phyloP scores from a whole-genome alignment of 495 filamentous ascomycete genomes.

The Zalerion maritima region DNA sequence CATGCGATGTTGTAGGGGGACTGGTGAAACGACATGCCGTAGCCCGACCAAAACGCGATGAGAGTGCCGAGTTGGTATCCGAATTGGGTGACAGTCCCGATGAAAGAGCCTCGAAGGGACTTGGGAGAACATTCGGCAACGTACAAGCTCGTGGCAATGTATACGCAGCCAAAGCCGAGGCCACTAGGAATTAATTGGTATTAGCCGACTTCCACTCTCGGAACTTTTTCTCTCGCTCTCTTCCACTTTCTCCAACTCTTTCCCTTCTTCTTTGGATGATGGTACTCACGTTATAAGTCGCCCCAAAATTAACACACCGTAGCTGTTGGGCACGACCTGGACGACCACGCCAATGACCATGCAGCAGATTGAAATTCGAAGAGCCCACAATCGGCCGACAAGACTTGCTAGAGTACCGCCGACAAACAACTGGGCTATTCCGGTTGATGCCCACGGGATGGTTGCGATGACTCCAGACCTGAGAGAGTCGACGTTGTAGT shows the following conservation, averaged over 20 bases:
- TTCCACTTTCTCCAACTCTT: no score
- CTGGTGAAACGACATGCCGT: slow-evolving; percentile 27
- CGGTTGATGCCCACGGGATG: slow-evolving; percentile 25
- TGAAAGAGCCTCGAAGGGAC: slow-evolving; percentile 20
- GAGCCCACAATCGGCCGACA: slow-evolving; percentile 21
- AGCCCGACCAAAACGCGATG: slow-evolving; percentile 25
- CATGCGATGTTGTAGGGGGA: slow-evolving; percentile 25
- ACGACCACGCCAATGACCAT: slow-evolving; percentile 22
- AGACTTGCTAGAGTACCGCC: slow-evolving; percentile 19
- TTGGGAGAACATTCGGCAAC: slow-evolving; percentile 24
- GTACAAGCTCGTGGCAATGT: slow-evolving; percentile 24
- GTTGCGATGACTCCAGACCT: slow-evolving; percentile 20
- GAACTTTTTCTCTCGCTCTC: no score
- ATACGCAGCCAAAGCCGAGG: slow-evolving; percentile 24
- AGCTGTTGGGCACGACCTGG: slow-evolving; percentile 24
- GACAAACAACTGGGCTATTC: slow-evolving; percentile 16
- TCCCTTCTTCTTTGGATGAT: no score
- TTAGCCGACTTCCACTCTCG: slow-evolving; percentile 1
- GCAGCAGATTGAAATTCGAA: slow-evolving; percentile 18
- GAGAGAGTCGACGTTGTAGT: slow-evolving; percentile 17
- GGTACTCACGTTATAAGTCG: slow-evolving; percentile 18
- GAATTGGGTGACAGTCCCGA: slow-evolving; percentile 21
- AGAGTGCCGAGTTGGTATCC: slow-evolving; percentile 21
- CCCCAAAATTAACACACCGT: slow-evolving; percentile 20
- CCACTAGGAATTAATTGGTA: slow-evolving; percentile 11